phyloP scores from a whole-genome alignment of 2,329 filamentous ascomycete species.

The Xylaria hypoxylon region DNA sequence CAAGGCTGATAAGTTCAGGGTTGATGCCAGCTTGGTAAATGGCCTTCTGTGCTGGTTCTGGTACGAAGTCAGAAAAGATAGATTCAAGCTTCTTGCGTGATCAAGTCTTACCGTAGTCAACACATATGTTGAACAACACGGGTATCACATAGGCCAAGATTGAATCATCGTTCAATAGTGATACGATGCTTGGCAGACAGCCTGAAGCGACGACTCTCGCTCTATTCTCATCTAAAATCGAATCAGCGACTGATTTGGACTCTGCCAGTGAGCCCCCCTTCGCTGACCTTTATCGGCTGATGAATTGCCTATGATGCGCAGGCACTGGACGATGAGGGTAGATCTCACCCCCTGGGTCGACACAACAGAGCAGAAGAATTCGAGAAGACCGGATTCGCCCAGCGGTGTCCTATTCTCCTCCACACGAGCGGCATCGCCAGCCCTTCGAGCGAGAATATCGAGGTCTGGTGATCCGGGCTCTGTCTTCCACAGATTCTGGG shows the following conservation, averaged over 20 bases:
- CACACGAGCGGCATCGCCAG: conserved; percentile 67
- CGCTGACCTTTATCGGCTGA: conserved; percentile 68
- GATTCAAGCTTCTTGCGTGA: not conserved
- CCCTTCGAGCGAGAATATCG: conserved; percentile 61
- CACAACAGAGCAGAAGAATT: conserved; percentile 65
- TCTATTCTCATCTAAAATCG: conserved; percentile 67
- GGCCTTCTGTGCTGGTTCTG: conserved; percentile 68
- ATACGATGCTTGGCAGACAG: conserved; percentile 61
- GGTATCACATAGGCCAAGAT: conserved; percentile 66
- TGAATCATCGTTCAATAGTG: conserved; percentile 60
- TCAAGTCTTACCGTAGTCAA: conserved; percentile 68
- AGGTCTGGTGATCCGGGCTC: conserved; percentile 55
- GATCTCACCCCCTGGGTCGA: conserved; percentile 54
- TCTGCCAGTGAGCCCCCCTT: not conserved
- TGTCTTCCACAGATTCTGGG: conserved; percentile 55
- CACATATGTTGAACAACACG: conserved; percentile 71
- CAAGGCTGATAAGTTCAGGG: conserved; percentile 60
- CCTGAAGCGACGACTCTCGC: conserved; percentile 64
- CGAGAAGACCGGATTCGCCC: conserved; percentile 68
- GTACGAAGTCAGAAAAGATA: conserved; percentile 37
- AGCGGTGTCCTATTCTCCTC: conserved; percentile 68
- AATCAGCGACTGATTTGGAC: conserved; percentile 17
- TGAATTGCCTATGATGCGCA: conserved; percentile 71
- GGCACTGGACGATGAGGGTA: conserved; percentile 63
- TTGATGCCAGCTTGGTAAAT: conserved; percentile 66